Conservation (phyloP, 2,329 filamentous ascomycete species). For the Beauveria scarabaeidicola region DNA sequence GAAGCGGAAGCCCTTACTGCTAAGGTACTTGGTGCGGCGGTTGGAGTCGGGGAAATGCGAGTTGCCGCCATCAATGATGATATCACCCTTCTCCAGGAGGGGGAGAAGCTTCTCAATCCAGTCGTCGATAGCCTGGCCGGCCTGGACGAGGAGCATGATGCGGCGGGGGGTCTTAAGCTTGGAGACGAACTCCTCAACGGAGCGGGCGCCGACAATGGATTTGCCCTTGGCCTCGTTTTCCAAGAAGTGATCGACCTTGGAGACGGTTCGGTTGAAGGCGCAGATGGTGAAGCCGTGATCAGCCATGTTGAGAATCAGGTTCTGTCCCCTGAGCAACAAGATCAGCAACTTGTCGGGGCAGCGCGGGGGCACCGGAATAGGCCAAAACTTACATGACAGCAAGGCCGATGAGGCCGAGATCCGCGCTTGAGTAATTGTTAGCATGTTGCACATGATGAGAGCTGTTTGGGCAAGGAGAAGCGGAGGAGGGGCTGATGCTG, state of each 20-base stretch:
- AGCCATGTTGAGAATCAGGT: slow-evolving; percentile 82
- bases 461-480: slow-evolving; percentile 18
- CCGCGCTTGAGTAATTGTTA: slow-evolving; percentile 59
- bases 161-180: slow-evolving; percentile 97
- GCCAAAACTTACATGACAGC: slow-evolving; percentile 65
- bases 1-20: slow-evolving; percentile 81
- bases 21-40: slow-evolving; percentile 84
- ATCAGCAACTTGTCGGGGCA: slow-evolving; percentile 12
- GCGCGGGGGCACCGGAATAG: not conserved
- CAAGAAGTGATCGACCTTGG: slow-evolving; percentile 94
- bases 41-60: slow-evolving; percentile 95
- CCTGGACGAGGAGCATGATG: slow-evolving; percentile 98
- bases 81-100: slow-evolving; percentile 76
- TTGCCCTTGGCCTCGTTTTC: slow-evolving; percentile 91
- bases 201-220: slow-evolving; percentile 88
- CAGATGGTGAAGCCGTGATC: slow-evolving; percentile 93
- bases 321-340: slow-evolving; percentile 54
- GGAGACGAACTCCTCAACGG: slow-evolving; percentile 84
- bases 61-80: slow-evolving; percentile 97
- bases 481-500: slow-evolving; percentile 30
- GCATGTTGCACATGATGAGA: slow-evolving; percentile 35
- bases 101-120: slow-evolving; percentile 95
- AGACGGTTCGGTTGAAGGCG: slow-evolving; percentile 96
- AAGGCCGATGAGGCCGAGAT: slow-evolving; percentile 88
- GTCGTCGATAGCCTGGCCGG: slow-evolving; percentile 93